Conservation (phyloP, 306 rosid genomes). For the Citrullus mucosospermus region DNA sequence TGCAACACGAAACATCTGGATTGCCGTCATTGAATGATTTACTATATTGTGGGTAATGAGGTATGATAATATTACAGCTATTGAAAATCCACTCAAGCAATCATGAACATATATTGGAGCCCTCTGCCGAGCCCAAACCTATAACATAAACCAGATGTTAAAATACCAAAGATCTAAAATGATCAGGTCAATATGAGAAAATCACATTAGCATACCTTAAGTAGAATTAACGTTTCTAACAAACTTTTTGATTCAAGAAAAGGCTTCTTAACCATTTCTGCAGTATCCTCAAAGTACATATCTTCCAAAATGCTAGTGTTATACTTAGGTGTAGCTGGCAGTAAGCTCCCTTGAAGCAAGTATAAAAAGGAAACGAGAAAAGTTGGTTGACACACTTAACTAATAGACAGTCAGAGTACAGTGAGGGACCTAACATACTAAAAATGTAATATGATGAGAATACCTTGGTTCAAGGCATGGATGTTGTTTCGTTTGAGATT, state of each 20-base stretch:
- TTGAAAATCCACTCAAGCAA: constrained; percentile 67
- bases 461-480: constrained; percentile 41
- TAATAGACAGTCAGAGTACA: not conserved
- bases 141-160: constrained; percentile 7
- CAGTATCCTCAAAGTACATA: constrained; percentile 51
- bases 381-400: not conserved
- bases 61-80: constrained; percentile 59
- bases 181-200: not conserved
- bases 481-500: not conserved
- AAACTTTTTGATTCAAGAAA: constrained; percentile 66
- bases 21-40: constrained; percentile 47
- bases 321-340: constrained; percentile 69
- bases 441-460: constrained; percentile 1
- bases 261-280: constrained; percentile 26
- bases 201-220: constrained; percentile 44
- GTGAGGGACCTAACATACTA: not conserved
- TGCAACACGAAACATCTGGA: constrained; percentile 57
- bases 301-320: constrained; percentile 89
- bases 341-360: constrained; percentile 30
- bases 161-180: not conserved
- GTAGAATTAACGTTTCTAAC: constrained; percentile 48
- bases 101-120: constrained; percentile 51
- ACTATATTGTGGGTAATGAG: constrained; percentile 43
- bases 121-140: constrained; percentile 90
- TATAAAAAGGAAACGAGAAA: constrained; percentile 6